Evolutionary conservation across 257 asterid genomes (phyloP), one percentile per base, ranked within the genome.

Genomic region (Phtheirospermum japonicum): DNA sequence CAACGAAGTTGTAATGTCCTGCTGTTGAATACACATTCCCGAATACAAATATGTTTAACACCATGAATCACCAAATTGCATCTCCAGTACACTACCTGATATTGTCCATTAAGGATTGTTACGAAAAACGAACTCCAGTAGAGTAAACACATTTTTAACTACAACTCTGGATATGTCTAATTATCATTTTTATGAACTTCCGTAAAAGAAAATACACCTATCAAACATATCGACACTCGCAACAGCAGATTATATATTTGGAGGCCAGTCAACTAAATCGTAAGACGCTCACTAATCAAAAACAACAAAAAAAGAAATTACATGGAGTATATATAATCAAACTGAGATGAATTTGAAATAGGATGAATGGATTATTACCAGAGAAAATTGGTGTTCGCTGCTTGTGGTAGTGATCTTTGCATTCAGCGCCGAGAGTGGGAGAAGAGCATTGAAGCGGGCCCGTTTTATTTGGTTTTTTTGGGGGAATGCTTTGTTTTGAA

Each of bases 381-480:
- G n/a, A n/a, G n/a, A n/a, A n/a, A n/a, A n/a, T n/a, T n/a, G n/a
- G n/a, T n/a, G n/a, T n/a, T n/a, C n/a, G n/a, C n/a, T 31, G 56
- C 56, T 2, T 20, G 26, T 30, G 53, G 23, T 46, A 46, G 6
- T 50, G 56, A 50, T 50, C 56, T 50, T 50, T 8, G 56, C 18
- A n/a, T 50, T 50, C 56, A 19, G 31, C 56, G 31, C 56, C 56
- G 30, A 50, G 31, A 50, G 14, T 18, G 56, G 18, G 56, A 20
- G 56, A 8, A 14, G 31, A 50, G 56, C 56, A 50, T 17, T 50
- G 56, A 17, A 50, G 26, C 56, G 56, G 56, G 31, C 56, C 56
- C 52, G 52, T 40, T 45, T 14, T 45, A 19, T 45, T 14, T 45
- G 52, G 52, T 8, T 40, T 14, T 45, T 45, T 12, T 9, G 2